A percentile compares a stretch with the other conserved stretches of the same genome.
These are phyloP conservation scores for Candida sp. DNA, from an alignment of 1,139 yeast species.

Conservation along the genomic window DNA sequence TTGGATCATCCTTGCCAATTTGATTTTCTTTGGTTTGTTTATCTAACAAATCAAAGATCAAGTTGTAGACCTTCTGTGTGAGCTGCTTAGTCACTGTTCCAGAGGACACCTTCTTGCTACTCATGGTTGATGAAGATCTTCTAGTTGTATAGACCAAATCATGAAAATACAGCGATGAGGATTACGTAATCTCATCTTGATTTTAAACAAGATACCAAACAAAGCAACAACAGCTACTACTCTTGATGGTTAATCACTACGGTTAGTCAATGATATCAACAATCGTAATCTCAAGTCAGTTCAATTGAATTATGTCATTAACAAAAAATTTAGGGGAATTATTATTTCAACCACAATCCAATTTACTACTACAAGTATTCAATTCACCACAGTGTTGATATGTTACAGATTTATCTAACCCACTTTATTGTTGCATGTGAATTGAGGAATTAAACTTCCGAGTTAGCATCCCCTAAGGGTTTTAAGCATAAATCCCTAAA, in stretches of 20 bases:
- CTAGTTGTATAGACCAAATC: too few species aligned
- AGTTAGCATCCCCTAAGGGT: neutral
- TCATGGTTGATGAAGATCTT: too few species aligned
- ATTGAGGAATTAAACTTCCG: neutral
- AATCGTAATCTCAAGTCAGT: too few species aligned
- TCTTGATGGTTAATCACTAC: too few species aligned
- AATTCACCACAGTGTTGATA: neutral
- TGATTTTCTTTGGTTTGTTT: slow-evolving; percentile 48
- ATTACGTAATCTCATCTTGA: neutral
- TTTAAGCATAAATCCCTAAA: neutral
- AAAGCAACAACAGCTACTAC: too few species aligned
- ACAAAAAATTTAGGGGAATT: too few species aligned
- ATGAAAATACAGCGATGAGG: neutral
- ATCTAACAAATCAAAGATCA: slow-evolving; percentile 49
- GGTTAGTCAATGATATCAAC: too few species aligned
- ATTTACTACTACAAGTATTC: neutral
- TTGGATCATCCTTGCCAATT: slow-evolving; percentile 21
- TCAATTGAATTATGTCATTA: too few species aligned
- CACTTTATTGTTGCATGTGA: neutral
- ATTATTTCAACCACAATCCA: neutral
- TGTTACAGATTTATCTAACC: neutral
- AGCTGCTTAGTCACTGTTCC: slow-evolving; percentile 3
- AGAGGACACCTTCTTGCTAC: neutral
- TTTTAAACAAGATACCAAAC: too few species aligned
- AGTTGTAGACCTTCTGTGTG: slow-evolving; percentile 41